Evolutionary conservation across 768 basidiomycete genomes (phyloP).

Genomic region (Suillus tomentosus): DNA sequence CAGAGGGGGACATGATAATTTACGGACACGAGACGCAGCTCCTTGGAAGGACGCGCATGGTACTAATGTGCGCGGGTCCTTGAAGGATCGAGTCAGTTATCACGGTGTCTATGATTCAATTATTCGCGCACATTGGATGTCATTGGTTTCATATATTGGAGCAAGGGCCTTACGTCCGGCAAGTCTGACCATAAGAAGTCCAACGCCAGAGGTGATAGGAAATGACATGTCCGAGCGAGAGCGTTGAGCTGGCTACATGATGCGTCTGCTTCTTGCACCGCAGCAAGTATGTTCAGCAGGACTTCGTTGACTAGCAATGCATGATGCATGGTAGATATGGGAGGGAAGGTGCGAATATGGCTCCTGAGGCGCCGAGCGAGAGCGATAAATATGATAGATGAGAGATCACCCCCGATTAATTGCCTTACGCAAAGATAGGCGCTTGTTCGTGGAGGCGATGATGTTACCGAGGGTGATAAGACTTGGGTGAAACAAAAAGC

Average conservation of each 20-base stretch:
- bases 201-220: conserved; percentile 7
- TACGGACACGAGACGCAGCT: conserved; percentile 6
- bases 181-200: conserved; percentile 8
- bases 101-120: background rate
- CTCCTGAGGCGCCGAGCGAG: background rate
- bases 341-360: background rate
- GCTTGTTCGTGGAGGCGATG: background rate
- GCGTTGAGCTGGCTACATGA: conserved; percentile 4
- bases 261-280: background rate
- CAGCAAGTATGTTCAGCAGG: conserved; percentile 3
- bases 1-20: conserved; percentile 3
- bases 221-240: conserved; percentile 3
- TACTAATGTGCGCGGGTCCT: background rate
- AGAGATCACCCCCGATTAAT: background rate
- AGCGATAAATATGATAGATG: background rate
- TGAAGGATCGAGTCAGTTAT: background rate
- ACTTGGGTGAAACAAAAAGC: background rate
- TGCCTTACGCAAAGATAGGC: background rate
- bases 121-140: background rate
- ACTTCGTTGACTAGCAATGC: conserved; percentile 5
- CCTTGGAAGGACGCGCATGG: background rate
- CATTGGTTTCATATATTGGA: conserved; percentile 1
- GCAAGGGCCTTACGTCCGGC: background rate
- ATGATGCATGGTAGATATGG: conserved; percentile 1
- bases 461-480: background rate